Evolutionary conservation across 2,329 filamentous ascomycete genomes (phyloP).

Genomic region (Venturia nashicola): DNA sequence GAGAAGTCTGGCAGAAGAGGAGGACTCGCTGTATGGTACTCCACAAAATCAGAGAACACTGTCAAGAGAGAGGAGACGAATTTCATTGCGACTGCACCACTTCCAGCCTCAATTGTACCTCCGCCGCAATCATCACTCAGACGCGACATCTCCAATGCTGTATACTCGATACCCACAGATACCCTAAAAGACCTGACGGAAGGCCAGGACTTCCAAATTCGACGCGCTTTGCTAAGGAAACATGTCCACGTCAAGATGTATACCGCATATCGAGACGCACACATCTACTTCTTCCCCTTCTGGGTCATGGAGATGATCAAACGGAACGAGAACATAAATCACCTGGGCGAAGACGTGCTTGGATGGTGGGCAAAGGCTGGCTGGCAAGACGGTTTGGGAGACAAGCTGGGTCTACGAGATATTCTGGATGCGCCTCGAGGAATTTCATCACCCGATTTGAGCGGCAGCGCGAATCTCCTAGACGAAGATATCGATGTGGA

Average conservation of each 20-base stretch:
- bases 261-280: slow-evolving; percentile 76
- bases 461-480: background rate
- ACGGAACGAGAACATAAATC: slow-evolving; percentile 71
- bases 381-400: slow-evolving; percentile 72
- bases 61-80: slow-evolving; percentile 89
- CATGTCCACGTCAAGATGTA: slow-evolving; percentile 70
- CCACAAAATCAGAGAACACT: slow-evolving; percentile 63
- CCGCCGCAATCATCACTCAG: slow-evolving; percentile 53
- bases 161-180: slow-evolving; percentile 80
- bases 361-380: slow-evolving; percentile 92
- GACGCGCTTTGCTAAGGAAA: slow-evolving; percentile 62
- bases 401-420: slow-evolving; percentile 62
- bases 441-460: slow-evolving; percentile 23
- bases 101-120: slow-evolving; percentile 45
- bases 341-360: slow-evolving; percentile 79
- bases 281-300: slow-evolving; percentile 86
- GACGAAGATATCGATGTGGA: slow-evolving; percentile 5
- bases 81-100: slow-evolving; percentile 68
- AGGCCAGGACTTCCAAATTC: slow-evolving; percentile 53
- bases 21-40: slow-evolving; percentile 82
- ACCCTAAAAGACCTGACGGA: slow-evolving; percentile 72
- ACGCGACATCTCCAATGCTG: slow-evolving; percentile 59
- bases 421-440: slow-evolving; percentile 43
- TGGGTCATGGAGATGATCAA: slow-evolving; percentile 82
- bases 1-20: slow-evolving; percentile 54